Evolutionary conservation across 768 basidiomycete genomes (phyloP).

Genomic region (Hebeloma cylindrosporum): DNA sequence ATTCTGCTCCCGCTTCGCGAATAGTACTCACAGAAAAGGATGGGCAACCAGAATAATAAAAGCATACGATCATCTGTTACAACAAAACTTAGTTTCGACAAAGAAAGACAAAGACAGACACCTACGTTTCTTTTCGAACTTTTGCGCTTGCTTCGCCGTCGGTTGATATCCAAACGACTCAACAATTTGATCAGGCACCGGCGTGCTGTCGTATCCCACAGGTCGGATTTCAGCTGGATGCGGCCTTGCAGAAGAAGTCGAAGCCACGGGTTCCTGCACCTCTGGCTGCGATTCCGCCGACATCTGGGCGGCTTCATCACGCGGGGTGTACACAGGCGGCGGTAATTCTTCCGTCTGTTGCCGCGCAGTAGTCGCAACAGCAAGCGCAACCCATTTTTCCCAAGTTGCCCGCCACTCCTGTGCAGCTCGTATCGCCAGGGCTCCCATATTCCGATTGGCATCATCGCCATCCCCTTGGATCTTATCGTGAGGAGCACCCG

Average conservation of each 20-base stretch:
- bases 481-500: constrained; percentile 26
- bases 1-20: not conserved
- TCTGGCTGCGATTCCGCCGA: constrained; percentile 10
- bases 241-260: constrained; percentile 22
- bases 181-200: constrained; percentile 65
- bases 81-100: constrained; percentile 14
- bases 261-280: constrained; percentile 15
- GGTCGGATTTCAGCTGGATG: constrained; percentile 36
- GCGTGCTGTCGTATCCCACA: constrained; percentile 46
- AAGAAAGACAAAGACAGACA: constrained; percentile 16
- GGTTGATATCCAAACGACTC: constrained; percentile 69
- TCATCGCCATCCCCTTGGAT: constrained; percentile 34
- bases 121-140: constrained; percentile 71
- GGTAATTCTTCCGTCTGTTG: constrained; percentile 51
- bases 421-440: constrained; percentile 46
- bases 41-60: constrained; percentile 82
- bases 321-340: constrained; percentile 74
- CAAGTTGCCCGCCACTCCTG: constrained; percentile 69
- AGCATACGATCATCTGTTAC: constrained; percentile 80
- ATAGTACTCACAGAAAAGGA: constrained; percentile 67
- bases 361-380: constrained; percentile 47
- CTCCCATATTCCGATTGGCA: constrained; percentile 36
- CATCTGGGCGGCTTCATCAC: constrained; percentile 25
- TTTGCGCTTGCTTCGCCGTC: constrained; percentile 39
- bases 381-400: constrained; percentile 74